Base-by-base conservation (phyloP, 2,329 filamentous ascomycete genomes). In the Diaporthe aspalathi region DNA sequence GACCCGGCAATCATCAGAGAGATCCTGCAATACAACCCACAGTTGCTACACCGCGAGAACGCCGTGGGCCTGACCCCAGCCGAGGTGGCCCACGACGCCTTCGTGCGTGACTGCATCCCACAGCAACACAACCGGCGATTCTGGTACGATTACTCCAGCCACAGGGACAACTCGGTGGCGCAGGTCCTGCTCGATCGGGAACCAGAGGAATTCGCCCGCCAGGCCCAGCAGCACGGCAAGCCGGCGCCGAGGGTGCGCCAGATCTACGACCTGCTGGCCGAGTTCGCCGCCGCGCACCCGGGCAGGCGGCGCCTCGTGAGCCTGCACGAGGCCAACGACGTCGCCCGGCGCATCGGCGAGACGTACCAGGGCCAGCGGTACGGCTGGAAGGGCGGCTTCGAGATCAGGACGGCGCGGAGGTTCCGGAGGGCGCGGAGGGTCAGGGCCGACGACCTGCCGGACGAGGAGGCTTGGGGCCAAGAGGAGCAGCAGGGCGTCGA, bases 51-150 rank as follows among this genome's bases (percentile, higher is more conserved):
- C 75, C 88, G 90, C 27, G 94, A 96, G 78, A 95, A 95, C 75
- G 89, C 92, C 0, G 92, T 92, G 0, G 94, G 94, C 1, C 86
- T 88, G 20, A 96, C 93, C 0, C 91, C 93, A 0, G 84, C 87
- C 35, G 93, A 96, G 75, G 81, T 93, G 62, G 89, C 91, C 0
- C 83, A 88, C 65, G 90, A 92, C 67, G 79, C 80, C 1, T 85
- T 86, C 72, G 81, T 88, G 9, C 80, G 80, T 53, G 79, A 85
- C n/a, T 62, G 71, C 40, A 74, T 74, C 22, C 79, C 77, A 11
- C 38, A 74, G 1, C 32, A 69, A 9, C 24, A 74, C 32, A 43
- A 32, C 4, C 7, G 73, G 14, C 5, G 50, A 6, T 1, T 4
- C 20, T 5, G 50, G 6, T 1, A 5, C n/a, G 12, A 9, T 2